Conservation (phyloP, 1,139 yeast species). For the Hansenula lynferdii region DNA sequence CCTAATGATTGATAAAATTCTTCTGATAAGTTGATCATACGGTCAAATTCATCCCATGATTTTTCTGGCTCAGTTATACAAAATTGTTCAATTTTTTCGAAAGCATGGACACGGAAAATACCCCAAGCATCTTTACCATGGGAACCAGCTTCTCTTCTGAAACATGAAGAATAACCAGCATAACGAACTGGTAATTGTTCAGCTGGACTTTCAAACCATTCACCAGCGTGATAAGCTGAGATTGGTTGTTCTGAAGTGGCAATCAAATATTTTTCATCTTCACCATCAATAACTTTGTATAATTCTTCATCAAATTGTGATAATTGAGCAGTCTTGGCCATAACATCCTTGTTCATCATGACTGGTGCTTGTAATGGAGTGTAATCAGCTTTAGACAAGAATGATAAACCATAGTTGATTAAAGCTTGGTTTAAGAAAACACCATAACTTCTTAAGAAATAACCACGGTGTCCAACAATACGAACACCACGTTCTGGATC, state of each 20-base stretch:
- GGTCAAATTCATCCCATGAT: slow-evolving; percentile 95
- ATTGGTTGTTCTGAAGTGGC: slow-evolving; percentile 99
- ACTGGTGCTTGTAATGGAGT: slow-evolving; percentile 97
- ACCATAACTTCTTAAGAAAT: slow-evolving; percentile 91
- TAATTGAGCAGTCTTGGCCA: slow-evolving; percentile 99
- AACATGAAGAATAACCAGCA: slow-evolving; percentile 98
- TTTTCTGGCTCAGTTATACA: slow-evolving; percentile 95
- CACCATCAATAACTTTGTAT: slow-evolving; percentile 95
- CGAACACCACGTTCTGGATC: slow-evolving; percentile 99
- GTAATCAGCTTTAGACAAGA: slow-evolving; percentile 77
- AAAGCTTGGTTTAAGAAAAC: slow-evolving; percentile 97
- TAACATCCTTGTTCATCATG: slow-evolving; percentile 99
- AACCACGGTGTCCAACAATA: slow-evolving; percentile 98
- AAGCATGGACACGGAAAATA: slow-evolving; percentile 97
- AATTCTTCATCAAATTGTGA: slow-evolving; percentile 97
- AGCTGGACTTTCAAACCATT: slow-evolving; percentile 97
- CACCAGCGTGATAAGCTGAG: slow-evolving; percentile 95
- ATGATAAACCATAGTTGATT: slow-evolving; percentile 90
- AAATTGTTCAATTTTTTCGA: slow-evolving; percentile 97
- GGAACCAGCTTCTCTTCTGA: slow-evolving; percentile 99
- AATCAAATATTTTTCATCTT: slow-evolving; percentile 93
- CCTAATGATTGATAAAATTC: slow-evolving; percentile 90
- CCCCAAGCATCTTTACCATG: slow-evolving; percentile 99
- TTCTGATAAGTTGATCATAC: slow-evolving; percentile 89
- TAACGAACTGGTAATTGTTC: slow-evolving; percentile 95